Base-by-base conservation (phyloP, 345 rosid genomes). In the Citrus medica region DNA sequence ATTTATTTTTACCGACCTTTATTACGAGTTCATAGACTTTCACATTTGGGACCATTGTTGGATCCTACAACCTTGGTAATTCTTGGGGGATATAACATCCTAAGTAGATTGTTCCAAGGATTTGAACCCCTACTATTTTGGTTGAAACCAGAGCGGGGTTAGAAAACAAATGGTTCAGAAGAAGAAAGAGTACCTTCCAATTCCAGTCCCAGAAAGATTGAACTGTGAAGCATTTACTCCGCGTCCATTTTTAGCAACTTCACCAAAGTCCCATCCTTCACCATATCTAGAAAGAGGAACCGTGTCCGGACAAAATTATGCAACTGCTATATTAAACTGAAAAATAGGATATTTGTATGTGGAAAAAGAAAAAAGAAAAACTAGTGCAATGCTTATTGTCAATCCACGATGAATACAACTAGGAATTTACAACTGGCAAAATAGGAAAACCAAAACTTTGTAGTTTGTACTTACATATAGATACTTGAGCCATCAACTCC, bases 251-350 rank as follows among this genome's bases (percentile, higher is more conserved):
- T 93, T 84, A 79, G 98, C 96, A 80, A 95, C 99, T 89, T 95
- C 99, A 83, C 99, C 99, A 76, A 93, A 95, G 87, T 95, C 94
- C 98, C 98, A 95, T 76, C 99, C 99, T 90, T 95, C 99, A 60
- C 99, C 99, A 75, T 95, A 95, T 83, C 99, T 95, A 72, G 60
- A 76, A 76, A 59, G n/a, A 76, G 58, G 28, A 82, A 80, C 13
- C 58, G 70, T 76, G 67, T 68, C 16, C 48, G 28, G 22, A 64
- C 10, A 38, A 55, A 59, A 42, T 28, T 28, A 27, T 35, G 78
- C 9, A 32, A 51, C 58, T 22, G 21, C 19, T 10, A 65, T 30
- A 75, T 1, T 32, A 65, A 51, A 22, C 48, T 10, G 17, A 51
- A 46, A 4, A 35, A 32, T 61, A 56, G 48, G 40, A 33, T 9